Evolutionary conservation across 345 rosid genomes (phyloP), one percentile per base, ranked within the genome.

Genomic region (Schrenkiella parvula): DNA sequence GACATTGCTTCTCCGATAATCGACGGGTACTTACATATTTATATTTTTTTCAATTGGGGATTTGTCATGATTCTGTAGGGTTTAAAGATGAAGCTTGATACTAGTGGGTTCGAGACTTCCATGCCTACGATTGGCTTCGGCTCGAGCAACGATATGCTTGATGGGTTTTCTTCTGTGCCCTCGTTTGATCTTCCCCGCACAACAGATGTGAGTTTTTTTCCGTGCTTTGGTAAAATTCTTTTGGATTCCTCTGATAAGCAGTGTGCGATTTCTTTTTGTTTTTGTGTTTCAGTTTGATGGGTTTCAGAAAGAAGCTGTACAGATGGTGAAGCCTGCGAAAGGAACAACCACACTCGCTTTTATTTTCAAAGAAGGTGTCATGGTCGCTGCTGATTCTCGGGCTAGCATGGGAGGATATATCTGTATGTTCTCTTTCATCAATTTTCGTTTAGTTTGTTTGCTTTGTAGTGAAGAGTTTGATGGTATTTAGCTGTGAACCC

Each of bases 391-490:
- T 75, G 99, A 95, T 85, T 92, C 99, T 63, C 84, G 98, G 73
- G 99, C 99, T 71, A 92, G 97, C 96, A 92, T 95, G 99, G 99
- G 99, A 77, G 98, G 97, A 75, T 95, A 92, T 78, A 90, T 92
- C 44, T 95, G 98, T 95, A 88, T 68, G 89, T 80, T 62, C 66
- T 19, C 77, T 32, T 21, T 38, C 22, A 6, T 26, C 21, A 1
- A 2, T 37, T 64, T 37, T 1, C 26, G 43, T 54, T 23, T 43
- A 1, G 0, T 2, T n/a, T 32, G 22, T 53, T 1, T 43, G 13
- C 6, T 26, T 13, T 25, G 5, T 25, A 42, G n/a, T 52, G 17
- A 25, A 58, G 5, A 38, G 3, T 32, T 63, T 53, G 42, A 37
- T 53, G 11, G 35, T 75, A 3, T 32, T 68, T 60, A 43, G 59